Evolutionary conservation across 495 filamentous ascomycete genomes (phyloP).

Genomic region (Darksidea phi): DNA sequence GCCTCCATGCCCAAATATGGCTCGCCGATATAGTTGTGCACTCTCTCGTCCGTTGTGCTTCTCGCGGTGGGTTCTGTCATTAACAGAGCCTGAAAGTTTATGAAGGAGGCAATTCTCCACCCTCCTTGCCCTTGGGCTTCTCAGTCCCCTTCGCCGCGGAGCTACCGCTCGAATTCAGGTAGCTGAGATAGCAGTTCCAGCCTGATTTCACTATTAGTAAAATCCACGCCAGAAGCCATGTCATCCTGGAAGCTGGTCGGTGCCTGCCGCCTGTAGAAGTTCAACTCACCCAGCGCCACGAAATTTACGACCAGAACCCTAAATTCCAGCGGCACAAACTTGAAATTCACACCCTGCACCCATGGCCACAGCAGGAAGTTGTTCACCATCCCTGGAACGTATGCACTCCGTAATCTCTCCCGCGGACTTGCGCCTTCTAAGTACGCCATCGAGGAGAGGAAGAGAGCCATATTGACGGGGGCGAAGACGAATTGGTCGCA

Average conservation of each 20-base stretch:
- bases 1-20: no score
- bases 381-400: slow-evolving; percentile 65
- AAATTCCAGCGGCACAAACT: slow-evolving; percentile 81
- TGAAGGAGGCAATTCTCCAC: slow-evolving; percentile 2
- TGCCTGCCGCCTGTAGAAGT: slow-evolving; percentile 7
- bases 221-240: no score
- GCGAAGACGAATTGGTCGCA: slow-evolving; percentile 87
- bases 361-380: slow-evolving; percentile 94
- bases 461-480: slow-evolving; percentile 73
- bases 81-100: background rate
- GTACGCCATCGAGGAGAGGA: slow-evolving; percentile 81
- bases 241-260: no score
- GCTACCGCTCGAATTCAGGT: slow-evolving; percentile 51
- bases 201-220: slow-evolving; percentile 49
- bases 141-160: background rate
- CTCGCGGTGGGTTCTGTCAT: no score
- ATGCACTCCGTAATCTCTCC: slow-evolving; percentile 70
- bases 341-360: slow-evolving; percentile 89
- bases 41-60: no score
- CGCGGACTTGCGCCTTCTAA: slow-evolving; percentile 73
- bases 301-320: slow-evolving; percentile 87
- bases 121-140: background rate
- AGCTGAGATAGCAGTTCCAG: slow-evolving; percentile 96
- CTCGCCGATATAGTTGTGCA: no score
- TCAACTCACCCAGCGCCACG: slow-evolving; percentile 64